phyloP scores from a whole-genome alignment of 148 eudicot genomes.

The Rhododendron vialii region DNA sequence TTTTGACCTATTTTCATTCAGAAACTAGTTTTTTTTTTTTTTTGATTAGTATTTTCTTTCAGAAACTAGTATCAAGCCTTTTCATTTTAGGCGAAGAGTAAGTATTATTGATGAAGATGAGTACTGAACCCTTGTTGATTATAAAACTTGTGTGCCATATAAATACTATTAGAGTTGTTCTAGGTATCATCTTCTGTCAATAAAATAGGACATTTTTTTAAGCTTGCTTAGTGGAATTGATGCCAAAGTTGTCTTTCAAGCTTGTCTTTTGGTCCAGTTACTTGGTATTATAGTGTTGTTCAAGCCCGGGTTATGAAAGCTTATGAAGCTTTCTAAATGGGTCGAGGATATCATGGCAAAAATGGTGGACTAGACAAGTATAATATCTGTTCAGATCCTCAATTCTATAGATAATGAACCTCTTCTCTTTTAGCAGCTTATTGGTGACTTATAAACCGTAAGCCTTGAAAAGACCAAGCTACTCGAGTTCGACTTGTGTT shows the following conservation, averaged over 20 bases:
- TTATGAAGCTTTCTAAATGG: background rate
- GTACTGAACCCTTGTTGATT: background rate
- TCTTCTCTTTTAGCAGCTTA: background rate
- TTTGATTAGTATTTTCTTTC: background rate
- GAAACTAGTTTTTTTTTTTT: background rate
- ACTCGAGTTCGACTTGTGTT: background rate
- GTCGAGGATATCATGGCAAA: background rate
- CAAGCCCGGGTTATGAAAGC: background rate
- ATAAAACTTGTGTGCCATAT: background rate
- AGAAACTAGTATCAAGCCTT: background rate
- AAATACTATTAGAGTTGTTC: background rate
- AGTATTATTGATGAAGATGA: background rate
- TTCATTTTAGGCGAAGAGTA: background rate
- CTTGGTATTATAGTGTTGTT: background rate
- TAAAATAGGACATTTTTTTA: background rate
- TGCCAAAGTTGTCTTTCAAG: conserved; percentile 5
- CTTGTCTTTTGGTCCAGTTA: background rate
- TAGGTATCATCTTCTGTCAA: background rate
- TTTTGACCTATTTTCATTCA: background rate
- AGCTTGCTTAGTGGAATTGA: conserved; percentile 2
- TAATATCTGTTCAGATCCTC: background rate
- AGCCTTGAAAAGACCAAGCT: background rate
- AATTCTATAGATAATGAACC: background rate
- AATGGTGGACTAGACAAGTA: background rate
- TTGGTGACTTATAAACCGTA: background rate